Base-by-base conservation (phyloP, 176 grass and related monocot genomes). In the Carex myosuroides region DNA sequence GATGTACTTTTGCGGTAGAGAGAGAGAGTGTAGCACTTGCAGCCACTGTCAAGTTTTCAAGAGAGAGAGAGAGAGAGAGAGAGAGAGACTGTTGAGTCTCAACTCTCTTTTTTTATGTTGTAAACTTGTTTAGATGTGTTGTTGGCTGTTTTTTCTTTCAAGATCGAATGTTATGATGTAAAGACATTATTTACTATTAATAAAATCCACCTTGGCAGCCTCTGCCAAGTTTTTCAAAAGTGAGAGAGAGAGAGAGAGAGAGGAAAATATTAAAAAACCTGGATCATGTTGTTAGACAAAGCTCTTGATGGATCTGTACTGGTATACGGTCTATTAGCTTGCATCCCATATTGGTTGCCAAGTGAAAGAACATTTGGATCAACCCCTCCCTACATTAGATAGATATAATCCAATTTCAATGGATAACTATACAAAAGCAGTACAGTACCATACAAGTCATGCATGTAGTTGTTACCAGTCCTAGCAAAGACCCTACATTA, bases 291-390 rank as follows among this genome's bases (percentile, higher is more conserved):
- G 80, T 84, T 93, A 18, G 85, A 70, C 26, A 84, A 87, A 70
- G 90, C 88, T 79, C 96, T 95, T 81, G 85, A 75, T 99, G 93
- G 87, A 39, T 88, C 32, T 78, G 78, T 54, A 95, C 73, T 88
- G 91, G 89, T 87, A 91, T 91, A 83, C 90, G 89, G 78, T 93
- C 80, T 88, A 90, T 93, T 92, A 50, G 90, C 68, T 82, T 93
- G 91, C 91, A 95, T 90, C 70, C 87, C 85, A 88, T 92, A 99
- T 86, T 90, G 89, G 87, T 69, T 83, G 73, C 93, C 88, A 85
- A 93, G 94, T 89, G 96, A 90, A 12, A 99, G 85, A 60, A 87
- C 85, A 88, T 93, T 91, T 89, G 91, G 85, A 87, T 88, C 80
- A 71, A 99, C 91, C 46, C 82, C 93, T 89, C 94, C 96, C 96